These are phyloP conservation scores for Diaporthe batatas DNA, from an alignment of 2,329 filamentous ascomycete genomes.

Conservation along the genomic window DNA sequence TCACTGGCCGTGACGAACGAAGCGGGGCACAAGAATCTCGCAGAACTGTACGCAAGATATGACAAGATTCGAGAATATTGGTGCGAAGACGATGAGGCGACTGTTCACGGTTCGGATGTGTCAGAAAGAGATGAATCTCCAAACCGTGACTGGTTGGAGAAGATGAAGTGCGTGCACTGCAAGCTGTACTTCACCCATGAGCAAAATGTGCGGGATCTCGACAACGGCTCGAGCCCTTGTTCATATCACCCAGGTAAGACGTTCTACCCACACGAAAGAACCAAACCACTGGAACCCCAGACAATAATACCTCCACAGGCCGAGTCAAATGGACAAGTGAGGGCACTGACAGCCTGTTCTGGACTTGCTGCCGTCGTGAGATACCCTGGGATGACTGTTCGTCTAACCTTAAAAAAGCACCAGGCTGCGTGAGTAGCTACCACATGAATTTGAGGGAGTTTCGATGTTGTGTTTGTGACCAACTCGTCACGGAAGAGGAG, in stretches of 20 bases:
- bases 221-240: background rate
- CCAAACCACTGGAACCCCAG: too few relatives aligned
- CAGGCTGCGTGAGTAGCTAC: background rate
- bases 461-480: background rate
- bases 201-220: background rate
- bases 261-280: too few relatives aligned
- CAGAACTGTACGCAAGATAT: background rate
- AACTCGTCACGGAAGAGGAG: background rate
- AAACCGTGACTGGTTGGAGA: background rate
- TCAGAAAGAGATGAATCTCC: background rate
- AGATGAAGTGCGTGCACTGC: background rate
- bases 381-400: rapidly evolving
- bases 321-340: too few relatives aligned
- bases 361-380: background rate
- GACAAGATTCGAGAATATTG: background rate
- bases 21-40: background rate
- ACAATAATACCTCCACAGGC: too few relatives aligned
- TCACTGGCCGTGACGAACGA: background rate
- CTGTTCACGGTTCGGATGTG: rapidly evolving
- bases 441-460: background rate
- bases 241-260: constrained; percentile 9
- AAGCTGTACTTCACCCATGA: background rate
- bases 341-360: background rate
- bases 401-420: background rate
- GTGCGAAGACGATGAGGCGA: rapidly evolving